Conservation (phyloP, 495 filamentous ascomycete genomes). For the Jackrogersella multiformis region DNA sequence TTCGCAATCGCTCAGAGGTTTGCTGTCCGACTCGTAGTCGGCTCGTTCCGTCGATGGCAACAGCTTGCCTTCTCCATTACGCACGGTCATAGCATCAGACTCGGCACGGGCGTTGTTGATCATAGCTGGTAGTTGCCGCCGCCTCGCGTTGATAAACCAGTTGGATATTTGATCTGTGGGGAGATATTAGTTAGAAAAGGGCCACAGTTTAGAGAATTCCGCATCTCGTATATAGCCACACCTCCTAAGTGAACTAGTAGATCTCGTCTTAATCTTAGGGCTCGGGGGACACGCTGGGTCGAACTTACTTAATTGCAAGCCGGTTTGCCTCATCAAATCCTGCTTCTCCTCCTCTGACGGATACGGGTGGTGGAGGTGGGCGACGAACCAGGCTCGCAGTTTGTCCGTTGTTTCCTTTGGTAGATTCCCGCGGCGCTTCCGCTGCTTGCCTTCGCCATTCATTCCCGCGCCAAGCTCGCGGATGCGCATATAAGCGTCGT, state of each 20-base stretch:
- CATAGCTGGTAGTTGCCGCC: conserved; percentile 76
- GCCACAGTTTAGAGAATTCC: background rate
- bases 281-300: background rate
- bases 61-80: conserved; percentile 37
- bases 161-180: conserved; percentile 77
- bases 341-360: conserved; percentile 93
- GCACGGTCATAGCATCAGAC: conserved; percentile 44
- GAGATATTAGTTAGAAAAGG: conserved; percentile 20
- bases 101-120: conserved; percentile 62
- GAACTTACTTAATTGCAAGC: conserved; percentile 82
- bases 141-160: conserved; percentile 94
- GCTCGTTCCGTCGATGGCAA: conserved; percentile 35
- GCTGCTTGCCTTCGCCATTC: conserved; percentile 62
- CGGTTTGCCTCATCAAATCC: conserved; percentile 76
- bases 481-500: conserved; percentile 41
- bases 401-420: conserved; percentile 87
- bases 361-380: conserved; percentile 83
- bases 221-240: background rate
- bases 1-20: conserved; percentile 53
- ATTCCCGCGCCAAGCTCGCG: conserved; percentile 41
- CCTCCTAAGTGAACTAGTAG: background rate
- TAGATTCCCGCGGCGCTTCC: conserved; percentile 77
- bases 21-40: conserved; percentile 44
- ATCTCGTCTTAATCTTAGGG: background rate
- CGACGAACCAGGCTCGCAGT: conserved; percentile 80